A percentile compares a stretch with the other conserved stretches of the same genome.
Conservation (phyloP, 139 green algal genomes). For the Chlamydomonas eustigma region DNA sequence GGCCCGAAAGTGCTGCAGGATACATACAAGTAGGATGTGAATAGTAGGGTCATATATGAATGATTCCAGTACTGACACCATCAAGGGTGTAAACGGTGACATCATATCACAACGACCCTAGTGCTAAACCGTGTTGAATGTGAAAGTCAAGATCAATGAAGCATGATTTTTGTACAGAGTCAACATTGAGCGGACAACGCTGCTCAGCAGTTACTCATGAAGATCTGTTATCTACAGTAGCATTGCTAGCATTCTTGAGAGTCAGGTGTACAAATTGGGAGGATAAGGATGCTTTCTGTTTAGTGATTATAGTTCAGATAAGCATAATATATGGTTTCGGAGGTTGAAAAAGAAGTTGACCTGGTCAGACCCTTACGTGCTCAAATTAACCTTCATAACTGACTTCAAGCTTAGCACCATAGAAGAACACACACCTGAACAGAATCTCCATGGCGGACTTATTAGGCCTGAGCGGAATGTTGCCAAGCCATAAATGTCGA, state of each 20-base stretch:
- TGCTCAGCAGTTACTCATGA: no score
- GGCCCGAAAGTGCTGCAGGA: slow-evolving; percentile 45
- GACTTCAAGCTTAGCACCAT: neutral
- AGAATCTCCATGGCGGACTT: slow-evolving; percentile 52
- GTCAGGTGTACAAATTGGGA: neutral
- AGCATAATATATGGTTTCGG: neutral
- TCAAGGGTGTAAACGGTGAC: neutral
- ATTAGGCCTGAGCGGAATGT: slow-evolving; percentile 71
- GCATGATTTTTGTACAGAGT: neutral
- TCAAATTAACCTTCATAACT: neutral
- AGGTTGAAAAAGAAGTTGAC: neutral
- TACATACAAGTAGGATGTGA: neutral
- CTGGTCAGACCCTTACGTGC: neutral
- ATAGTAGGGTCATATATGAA: neutral
- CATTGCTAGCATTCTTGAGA: neutral
- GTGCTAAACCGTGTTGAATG: neutral
- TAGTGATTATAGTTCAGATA: neutral
- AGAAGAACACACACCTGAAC: slow-evolving; percentile 16
- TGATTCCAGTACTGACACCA: neutral
- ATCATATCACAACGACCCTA: neutral
- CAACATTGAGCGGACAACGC: neutral
- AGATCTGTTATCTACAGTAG: no score
- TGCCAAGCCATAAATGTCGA: slow-evolving; percentile 79
- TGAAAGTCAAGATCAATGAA: neutral
- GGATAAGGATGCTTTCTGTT: neutral